These are phyloP conservation scores for Aspergillus wentii DNA, from an alignment of 495 filamentous ascomycete genomes.

Conservation along the genomic window DNA sequence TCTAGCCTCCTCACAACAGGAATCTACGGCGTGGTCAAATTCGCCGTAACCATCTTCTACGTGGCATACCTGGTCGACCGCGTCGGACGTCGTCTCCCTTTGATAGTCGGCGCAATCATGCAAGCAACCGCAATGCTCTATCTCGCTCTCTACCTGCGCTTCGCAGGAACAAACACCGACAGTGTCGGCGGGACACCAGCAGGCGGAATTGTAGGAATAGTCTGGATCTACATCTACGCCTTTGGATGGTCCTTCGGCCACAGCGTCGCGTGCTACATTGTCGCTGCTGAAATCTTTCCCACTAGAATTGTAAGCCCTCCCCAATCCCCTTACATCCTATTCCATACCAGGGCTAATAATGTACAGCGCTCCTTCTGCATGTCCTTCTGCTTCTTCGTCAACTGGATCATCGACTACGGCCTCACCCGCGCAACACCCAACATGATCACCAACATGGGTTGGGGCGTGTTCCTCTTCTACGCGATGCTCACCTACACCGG, in stretches of 20 bases:
- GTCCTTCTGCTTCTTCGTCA: constrained; percentile 19
- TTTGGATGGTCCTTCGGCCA: constrained; percentile 26
- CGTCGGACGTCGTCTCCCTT: constrained; percentile 44
- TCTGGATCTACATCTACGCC: constrained; percentile 66
- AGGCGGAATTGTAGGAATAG: constrained; percentile 49
- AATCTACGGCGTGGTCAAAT: constrained; percentile 41
- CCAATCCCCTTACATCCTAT: no score
- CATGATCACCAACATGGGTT: constrained; percentile 25
- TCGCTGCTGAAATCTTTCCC: constrained; percentile 21
- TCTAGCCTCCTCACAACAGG: constrained; percentile 35
- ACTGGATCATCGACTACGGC: constrained; percentile 22
- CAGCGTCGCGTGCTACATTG: constrained; percentile 20
- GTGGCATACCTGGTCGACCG: constrained; percentile 51
- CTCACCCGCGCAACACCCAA: constrained; percentile 21
- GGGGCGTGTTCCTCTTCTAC: constrained; percentile 23
- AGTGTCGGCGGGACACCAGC: constrained; percentile 32
- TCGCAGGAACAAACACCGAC: constrained; percentile 42
- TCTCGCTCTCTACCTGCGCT: constrained; percentile 51
- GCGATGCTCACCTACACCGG: constrained; percentile 21
- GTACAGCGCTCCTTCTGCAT: no score
- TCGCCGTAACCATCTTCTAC: constrained; percentile 51
- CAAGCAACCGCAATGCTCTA: constrained; percentile 65
- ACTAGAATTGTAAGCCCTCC: constrained; percentile 24
- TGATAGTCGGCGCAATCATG: constrained; percentile 58
- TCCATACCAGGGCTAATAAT: no score